Evolutionary conservation across 352 stramenopile species (phyloP).

Genomic region (Blastocystis sp.): DNA sequence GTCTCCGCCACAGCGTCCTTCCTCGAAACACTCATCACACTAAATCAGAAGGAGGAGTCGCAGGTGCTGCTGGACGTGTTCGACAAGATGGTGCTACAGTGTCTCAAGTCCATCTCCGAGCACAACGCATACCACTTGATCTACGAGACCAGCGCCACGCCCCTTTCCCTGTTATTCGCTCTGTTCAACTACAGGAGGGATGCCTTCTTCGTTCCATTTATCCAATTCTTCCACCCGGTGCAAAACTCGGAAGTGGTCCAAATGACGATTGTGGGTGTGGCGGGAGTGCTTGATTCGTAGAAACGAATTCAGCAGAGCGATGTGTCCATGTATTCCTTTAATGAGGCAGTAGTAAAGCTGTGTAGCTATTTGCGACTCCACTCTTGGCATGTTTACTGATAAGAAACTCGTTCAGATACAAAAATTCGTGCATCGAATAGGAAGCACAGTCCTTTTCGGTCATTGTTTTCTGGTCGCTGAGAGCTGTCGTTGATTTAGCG

Average conservation of each 20-base stretch:
- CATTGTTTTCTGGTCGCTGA: no score
- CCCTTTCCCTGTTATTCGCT: slow-evolving; percentile 30
- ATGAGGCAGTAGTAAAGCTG: slow-evolving; percentile 27
- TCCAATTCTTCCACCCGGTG: not conserved
- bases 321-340: slow-evolving; percentile 41
- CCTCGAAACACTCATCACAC: slow-evolving; percentile 11
- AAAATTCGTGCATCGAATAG: not conserved
- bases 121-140: slow-evolving; percentile 23
- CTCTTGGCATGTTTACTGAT: not conserved
- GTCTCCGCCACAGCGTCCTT: not conserved
- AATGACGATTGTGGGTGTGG: not conserved
- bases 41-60: not conserved
- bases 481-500: no score
- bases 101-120: not conserved
- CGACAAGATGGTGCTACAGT: not conserved
- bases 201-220: not conserved
- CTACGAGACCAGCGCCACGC: slow-evolving; percentile 44
- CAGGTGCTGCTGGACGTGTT: not conserved
- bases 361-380: slow-evolving; percentile 17
- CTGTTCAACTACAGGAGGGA: slow-evolving; percentile 34
- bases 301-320: not conserved
- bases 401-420: not conserved
- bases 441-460: not conserved
- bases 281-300: not conserved
- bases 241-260: not conserved